Evolutionary conservation across 768 basidiomycete species (phyloP), one percentile per base, ranked within the genome.

Genomic region (Suillus spraguei): DNA sequence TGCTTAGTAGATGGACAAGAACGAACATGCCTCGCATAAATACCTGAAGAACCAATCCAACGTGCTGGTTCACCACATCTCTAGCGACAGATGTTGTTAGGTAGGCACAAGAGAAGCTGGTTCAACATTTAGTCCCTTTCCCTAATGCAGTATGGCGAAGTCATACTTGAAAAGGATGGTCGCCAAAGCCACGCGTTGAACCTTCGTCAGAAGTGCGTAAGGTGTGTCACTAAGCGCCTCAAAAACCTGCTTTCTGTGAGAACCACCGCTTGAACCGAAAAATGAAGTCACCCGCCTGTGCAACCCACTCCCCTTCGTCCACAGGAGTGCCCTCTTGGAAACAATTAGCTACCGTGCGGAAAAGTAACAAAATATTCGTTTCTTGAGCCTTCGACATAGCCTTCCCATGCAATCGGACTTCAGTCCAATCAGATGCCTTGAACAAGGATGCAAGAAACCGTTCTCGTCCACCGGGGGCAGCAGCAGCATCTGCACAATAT

Each of bases 151-250:
- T 41, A 38, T 42, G 22, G 63, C 39, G 14, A 20, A 38, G 20
- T 82, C 91, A 69, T 68, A 99, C 97, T 99, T 99, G 78, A 98
- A 88, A 38, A 92, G 75, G 41, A 95, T 77, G 0, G 95, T 96
- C 5, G 91, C 88, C 54, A 95, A 71, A 0, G 94, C 91, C 4
- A 94, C 81, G 36, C 92, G 85, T 56, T 90, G 90, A 4, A 81
- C 78, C 75, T 92, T 95, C 44, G 83, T 85, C 68, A 93, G 76
- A 4, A 79, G 75, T 22, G 78, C 72, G 63, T 87, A 88, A 1
- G 85, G 80, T 7, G 78, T 82, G 49, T 83, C 78, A 33, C 73
- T 69, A 59, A 94, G 68, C 35, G 78, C 76, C 55, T 81, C 81
- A 28, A 93, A 77, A 42, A 92, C 80, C 88, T 93, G 69, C 62